Conservation (phyloP, 2,329 filamentous ascomycete species). For the Fusarium fujikuroi region DNA sequence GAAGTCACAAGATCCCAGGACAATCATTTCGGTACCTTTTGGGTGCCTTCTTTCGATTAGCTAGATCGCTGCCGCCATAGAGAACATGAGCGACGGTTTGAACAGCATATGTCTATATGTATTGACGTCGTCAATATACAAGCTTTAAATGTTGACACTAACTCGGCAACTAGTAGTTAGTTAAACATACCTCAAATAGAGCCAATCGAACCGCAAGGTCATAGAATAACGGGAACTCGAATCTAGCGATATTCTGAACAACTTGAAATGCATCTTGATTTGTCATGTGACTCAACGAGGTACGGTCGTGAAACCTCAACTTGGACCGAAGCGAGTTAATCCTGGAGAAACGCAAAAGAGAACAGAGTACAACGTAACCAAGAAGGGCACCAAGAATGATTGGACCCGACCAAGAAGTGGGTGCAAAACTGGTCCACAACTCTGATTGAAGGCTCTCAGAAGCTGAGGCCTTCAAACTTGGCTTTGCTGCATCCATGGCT, state of each 20-base stretch:
- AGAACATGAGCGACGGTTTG: constrained; percentile 53
- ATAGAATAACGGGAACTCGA: constrained; percentile 54
- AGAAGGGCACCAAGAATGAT: constrained; percentile 37
- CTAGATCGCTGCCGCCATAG: constrained; percentile 50
- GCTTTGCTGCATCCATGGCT: constrained; percentile 19
- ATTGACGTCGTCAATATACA: neutral
- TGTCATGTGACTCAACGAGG: constrained; percentile 54
- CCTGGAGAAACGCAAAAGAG: constrained; percentile 51
- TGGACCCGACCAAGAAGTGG: constrained; percentile 29
- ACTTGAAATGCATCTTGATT: constrained; percentile 58
- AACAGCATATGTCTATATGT: constrained; percentile 54
- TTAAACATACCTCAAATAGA: constrained; percentile 51
- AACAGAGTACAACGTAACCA: constrained; percentile 50
- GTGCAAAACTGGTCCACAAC: neutral
- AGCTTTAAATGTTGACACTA: neutral
- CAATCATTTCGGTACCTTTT: constrained; percentile 48
- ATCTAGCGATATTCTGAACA: constrained; percentile 47
- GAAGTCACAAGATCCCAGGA: neutral
- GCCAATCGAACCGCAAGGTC: constrained; percentile 52
- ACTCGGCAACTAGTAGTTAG: neutral
- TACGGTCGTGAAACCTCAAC: constrained; percentile 49
- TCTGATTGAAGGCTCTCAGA: neutral
- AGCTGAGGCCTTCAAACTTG: constrained; percentile 17
- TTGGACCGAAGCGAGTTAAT: constrained; percentile 46
- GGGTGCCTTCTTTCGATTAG: constrained; percentile 44